These are phyloP conservation scores for apple (Malus domestica) DNA, from an alignment of 306 rosid species.

Conservation along the genomic window DNA sequence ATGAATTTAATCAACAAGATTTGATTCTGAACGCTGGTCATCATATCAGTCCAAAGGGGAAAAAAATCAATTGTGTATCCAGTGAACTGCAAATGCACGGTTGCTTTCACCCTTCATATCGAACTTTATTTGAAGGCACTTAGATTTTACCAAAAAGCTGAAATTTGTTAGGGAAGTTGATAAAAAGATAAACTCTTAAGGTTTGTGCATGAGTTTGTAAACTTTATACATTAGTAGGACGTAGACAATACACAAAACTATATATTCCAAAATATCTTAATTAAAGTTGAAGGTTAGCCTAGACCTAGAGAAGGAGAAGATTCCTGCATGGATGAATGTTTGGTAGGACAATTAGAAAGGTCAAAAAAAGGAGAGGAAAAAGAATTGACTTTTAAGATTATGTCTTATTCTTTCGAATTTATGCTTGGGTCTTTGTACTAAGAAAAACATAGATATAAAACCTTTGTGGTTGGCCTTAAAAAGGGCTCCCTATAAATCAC, in stretches of 20 bases:
- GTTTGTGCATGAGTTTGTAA: neutral
- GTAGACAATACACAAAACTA: neutral
- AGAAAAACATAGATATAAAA: neutral
- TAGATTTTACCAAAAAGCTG: neutral
- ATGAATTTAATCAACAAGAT: neutral
- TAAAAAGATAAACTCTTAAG: neutral
- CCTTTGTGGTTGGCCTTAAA: neutral
- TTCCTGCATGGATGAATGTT: slow-evolving; percentile 22
- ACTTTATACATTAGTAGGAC: neutral
- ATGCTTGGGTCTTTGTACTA: neutral
- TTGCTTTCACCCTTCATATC: neutral
- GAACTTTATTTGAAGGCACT: neutral
- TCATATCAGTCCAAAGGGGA: neutral
- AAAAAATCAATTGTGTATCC: neutral
- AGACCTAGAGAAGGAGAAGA: slow-evolving; percentile 1
- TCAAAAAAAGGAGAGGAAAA: neutral
- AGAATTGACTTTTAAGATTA: neutral
- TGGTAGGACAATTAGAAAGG: slow-evolving; percentile 28
- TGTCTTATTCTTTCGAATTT: neutral
- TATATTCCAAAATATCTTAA: neutral
- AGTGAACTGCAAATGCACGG: neutral
- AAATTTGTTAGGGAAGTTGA: neutral
- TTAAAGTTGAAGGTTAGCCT: neutral
- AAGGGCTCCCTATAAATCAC: neutral
- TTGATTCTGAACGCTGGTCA: neutral